These are phyloP conservation scores for Coniochaeta ligniaria DNA, from an alignment of 2,329 filamentous ascomycete species.

Conservation along the genomic window DNA sequence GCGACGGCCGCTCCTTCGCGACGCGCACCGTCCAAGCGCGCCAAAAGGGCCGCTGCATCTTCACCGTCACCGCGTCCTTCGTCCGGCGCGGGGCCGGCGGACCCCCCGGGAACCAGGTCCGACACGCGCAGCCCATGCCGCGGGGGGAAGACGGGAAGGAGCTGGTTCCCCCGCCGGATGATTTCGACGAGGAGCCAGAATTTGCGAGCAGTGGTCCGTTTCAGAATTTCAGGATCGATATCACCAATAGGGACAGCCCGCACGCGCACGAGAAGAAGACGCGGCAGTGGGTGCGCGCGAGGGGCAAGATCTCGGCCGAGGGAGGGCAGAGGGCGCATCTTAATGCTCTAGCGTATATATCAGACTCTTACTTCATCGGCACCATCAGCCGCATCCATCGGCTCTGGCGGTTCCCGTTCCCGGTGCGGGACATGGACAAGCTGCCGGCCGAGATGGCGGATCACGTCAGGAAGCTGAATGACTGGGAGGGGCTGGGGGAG, in stretches of 20 bases:
- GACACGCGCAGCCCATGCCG: slow-evolving; percentile 60
- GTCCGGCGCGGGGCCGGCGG: slow-evolving; percentile 56
- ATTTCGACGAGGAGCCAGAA: neutral
- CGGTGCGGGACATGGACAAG: slow-evolving; percentile 40
- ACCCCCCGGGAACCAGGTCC: slow-evolving; percentile 35
- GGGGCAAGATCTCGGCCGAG: slow-evolving; percentile 63
- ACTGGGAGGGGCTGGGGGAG: slow-evolving; percentile 26
- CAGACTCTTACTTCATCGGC: slow-evolving; percentile 87
- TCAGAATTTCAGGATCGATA: slow-evolving; percentile 34
- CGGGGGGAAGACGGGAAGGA: slow-evolving; percentile 20
- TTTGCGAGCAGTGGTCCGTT: slow-evolving; percentile 29
- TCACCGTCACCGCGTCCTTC: slow-evolving; percentile 92
- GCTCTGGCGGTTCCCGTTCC: slow-evolving; percentile 62
- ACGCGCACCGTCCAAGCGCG: slow-evolving; percentile 94
- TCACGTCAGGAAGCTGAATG: slow-evolving; percentile 28
- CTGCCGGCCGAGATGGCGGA: slow-evolving; percentile 29
- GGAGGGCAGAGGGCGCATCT: slow-evolving; percentile 78
- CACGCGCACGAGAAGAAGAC: slow-evolving; percentile 61
- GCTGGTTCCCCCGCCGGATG: slow-evolving; percentile 24
- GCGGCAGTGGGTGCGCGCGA: slow-evolving; percentile 67
- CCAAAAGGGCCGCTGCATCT: slow-evolving; percentile 83
- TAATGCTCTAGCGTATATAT: slow-evolving; percentile 85
- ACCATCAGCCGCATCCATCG: slow-evolving; percentile 76
- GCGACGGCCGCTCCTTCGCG: slow-evolving; percentile 82
- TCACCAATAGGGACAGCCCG: slow-evolving; percentile 32